Conservation (phyloP, 129 eudicot genomes). For the Flaveria bidentis region DNA sequence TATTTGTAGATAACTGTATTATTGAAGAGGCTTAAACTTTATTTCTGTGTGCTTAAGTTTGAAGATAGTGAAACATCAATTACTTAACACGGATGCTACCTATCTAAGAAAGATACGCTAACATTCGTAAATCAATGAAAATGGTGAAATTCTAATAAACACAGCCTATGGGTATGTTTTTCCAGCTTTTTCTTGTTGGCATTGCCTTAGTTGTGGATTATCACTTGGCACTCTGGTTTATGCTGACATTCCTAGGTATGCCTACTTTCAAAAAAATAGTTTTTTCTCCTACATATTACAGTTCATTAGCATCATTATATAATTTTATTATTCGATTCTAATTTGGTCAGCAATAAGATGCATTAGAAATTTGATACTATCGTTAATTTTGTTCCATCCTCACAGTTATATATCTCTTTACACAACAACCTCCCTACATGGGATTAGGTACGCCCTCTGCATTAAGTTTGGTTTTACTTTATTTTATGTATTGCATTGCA, state of each 20-base stretch:
- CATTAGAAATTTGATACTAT: slow-evolving; percentile 6
- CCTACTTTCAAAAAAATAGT: slow-evolving; percentile 26
- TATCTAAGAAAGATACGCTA: not conserved
- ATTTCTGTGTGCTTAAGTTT: not conserved
- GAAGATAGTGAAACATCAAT: not conserved
- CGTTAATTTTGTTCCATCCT: slow-evolving; percentile 13
- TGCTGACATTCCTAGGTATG: slow-evolving; percentile 71
- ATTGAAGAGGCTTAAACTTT: not conserved
- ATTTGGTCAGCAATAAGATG: not conserved
- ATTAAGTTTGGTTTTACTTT: slow-evolving; percentile 1
- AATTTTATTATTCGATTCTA: not conserved
- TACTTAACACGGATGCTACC: not conserved
- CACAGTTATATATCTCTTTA: slow-evolving; percentile 68
- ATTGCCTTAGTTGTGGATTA: slow-evolving; percentile 70
- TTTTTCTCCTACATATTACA: not conserved
- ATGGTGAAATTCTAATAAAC: not conserved
- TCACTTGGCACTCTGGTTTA: slow-evolving; percentile 87
- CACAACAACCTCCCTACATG: slow-evolving; percentile 82
- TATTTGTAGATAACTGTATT: slow-evolving; percentile 19
- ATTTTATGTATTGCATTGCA: slow-evolving; percentile 9
- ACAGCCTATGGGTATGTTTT: not conserved
- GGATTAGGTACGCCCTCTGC: slow-evolving; percentile 71
- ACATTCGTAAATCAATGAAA: not conserved
- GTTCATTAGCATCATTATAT: not conserved
- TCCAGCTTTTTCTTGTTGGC: slow-evolving; percentile 73